Evolutionary conservation across 164 flowering plant genomes (phyloP).

Genomic region (Kingdonia uniflora): DNA sequence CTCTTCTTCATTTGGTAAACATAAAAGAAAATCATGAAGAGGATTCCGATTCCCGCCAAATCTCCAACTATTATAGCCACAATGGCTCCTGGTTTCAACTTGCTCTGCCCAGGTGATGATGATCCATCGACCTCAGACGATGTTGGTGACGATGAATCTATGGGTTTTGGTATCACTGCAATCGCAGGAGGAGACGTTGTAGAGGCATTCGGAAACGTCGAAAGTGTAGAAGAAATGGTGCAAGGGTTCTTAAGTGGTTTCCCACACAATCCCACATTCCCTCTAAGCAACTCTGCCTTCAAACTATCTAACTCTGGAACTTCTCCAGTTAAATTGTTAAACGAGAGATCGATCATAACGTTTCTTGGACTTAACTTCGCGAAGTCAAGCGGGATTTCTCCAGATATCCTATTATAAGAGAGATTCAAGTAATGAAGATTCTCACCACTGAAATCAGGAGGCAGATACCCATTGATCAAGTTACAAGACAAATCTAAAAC

Average conservation of each 20-base stretch:
- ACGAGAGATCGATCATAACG: constrained; percentile 54
- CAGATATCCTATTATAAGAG: constrained; percentile 53
- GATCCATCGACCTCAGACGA: not conserved
- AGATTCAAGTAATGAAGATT: constrained; percentile 47
- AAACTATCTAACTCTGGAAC: constrained; percentile 37
- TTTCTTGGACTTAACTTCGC: constrained; percentile 32
- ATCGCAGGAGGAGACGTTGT: constrained; percentile 43
- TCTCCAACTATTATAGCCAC: constrained; percentile 48
- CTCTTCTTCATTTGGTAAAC: constrained; percentile 37
- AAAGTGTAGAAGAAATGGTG: constrained; percentile 39
- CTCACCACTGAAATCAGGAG: constrained; percentile 39
- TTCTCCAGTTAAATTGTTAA: constrained; percentile 59
- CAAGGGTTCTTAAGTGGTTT: constrained; percentile 57
- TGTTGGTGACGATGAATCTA: constrained; percentile 16
- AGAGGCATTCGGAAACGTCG: constrained; percentile 41
- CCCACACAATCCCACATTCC: constrained; percentile 70
- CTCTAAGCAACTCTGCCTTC: constrained; percentile 37
- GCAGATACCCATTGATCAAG: constrained; percentile 54
- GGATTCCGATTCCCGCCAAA: constrained; percentile 43
- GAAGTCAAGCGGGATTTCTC: constrained; percentile 34
- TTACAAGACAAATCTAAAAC: constrained; percentile 63
- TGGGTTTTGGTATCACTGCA: constrained; percentile 51
- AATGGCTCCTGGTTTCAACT: constrained; percentile 28
- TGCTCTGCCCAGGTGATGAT: too few species aligned
- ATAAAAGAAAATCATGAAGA: constrained; percentile 38